Percentiles rank a stretch among this genome's conserved stretches.
phyloP scores from a whole-genome alignment of 352 stramenopile genomes.

The Paralagenidium karlingii region DNA sequence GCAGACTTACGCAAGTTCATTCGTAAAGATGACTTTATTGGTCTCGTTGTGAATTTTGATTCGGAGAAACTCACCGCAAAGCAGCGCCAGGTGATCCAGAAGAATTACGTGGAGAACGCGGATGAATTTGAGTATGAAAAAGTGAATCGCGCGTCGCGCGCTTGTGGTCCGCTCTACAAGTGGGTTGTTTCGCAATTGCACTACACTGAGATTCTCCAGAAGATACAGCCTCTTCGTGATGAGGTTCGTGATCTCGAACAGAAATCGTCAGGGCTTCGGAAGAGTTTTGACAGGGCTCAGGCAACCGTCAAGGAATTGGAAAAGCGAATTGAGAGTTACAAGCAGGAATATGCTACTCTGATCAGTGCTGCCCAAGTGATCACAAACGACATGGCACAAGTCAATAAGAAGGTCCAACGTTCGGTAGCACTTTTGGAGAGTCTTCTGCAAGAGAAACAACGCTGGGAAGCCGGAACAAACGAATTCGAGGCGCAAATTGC shows the following conservation, averaged over 20 bases:
- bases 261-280: constrained; percentile 85
- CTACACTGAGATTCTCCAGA: constrained; percentile 97
- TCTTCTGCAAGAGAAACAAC: constrained; percentile 95
- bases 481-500: constrained; percentile 95
- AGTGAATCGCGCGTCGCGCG: constrained; percentile 90
- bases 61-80: constrained; percentile 92
- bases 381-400: constrained; percentile 95
- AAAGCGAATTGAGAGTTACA: constrained; percentile 95
- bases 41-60: constrained; percentile 98
- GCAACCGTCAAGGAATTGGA: constrained; percentile 92
- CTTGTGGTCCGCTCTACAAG: constrained; percentile 98
- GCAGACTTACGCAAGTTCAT: constrained; percentile 96
- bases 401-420: constrained; percentile 95
- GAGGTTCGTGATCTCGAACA: constrained; percentile 97
- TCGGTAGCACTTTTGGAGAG: constrained; percentile 97
- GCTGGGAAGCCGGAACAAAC: constrained; percentile 96
- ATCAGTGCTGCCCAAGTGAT: constrained; percentile 98
- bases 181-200: constrained; percentile 98
- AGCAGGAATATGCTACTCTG: constrained; percentile 96
- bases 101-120: constrained; percentile 91
- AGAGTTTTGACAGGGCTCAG: constrained; percentile 88
- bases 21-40: constrained; percentile 97
- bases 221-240: constrained; percentile 96
- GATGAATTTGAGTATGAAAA: constrained; percentile 87
- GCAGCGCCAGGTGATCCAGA: constrained; percentile 91